Percentiles rank a stretch among this genome's conserved stretches.
Conservation (phyloP, 257 asterid species). For the Cynanchum wilfordii region DNA sequence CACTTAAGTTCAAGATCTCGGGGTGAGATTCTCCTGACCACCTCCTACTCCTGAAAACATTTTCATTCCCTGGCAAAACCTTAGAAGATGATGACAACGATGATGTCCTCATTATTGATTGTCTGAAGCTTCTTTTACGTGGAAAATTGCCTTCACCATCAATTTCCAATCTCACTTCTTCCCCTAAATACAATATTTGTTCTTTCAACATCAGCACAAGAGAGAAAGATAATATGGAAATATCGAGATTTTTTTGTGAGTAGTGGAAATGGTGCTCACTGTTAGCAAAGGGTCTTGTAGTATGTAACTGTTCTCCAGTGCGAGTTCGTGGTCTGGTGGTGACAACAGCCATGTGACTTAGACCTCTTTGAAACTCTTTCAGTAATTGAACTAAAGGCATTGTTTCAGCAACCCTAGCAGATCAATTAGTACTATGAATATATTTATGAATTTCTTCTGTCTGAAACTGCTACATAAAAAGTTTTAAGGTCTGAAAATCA, state of each 20-base stretch:
- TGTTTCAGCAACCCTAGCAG: slow-evolving; percentile 27
- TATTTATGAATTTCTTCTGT: background rate
- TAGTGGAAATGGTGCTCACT: slow-evolving; percentile 10
- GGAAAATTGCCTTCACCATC: slow-evolving; percentile 9
- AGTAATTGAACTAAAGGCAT: slow-evolving; percentile 54
- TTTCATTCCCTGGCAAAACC: slow-evolving; percentile 20
- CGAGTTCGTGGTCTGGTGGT: slow-evolving; percentile 34
- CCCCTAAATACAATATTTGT: slow-evolving; percentile 3
- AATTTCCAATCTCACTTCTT: slow-evolving; percentile 29
- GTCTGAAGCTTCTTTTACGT: slow-evolving; percentile 17
- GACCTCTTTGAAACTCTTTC: slow-evolving; percentile 75
- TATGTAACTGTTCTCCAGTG: slow-evolving; percentile 3
- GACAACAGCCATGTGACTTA: slow-evolving; percentile 74
- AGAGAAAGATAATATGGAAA: background rate
- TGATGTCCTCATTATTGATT: slow-evolving; percentile 15
- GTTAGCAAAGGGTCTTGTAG: background rate
- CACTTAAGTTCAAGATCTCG: slow-evolving; percentile 23
- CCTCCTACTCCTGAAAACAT: slow-evolving; percentile 25
- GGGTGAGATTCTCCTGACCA: slow-evolving; percentile 41
- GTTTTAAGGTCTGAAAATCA: too few species aligned
- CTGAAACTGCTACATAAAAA: background rate
- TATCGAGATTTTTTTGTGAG: background rate
- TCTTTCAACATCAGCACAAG: background rate
- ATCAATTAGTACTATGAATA: background rate
- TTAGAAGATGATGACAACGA: background rate